These are phyloP conservation scores for Mollisia scopiformis DNA, from an alignment of 2,329 filamentous ascomycete species.

Conservation along the genomic window DNA sequence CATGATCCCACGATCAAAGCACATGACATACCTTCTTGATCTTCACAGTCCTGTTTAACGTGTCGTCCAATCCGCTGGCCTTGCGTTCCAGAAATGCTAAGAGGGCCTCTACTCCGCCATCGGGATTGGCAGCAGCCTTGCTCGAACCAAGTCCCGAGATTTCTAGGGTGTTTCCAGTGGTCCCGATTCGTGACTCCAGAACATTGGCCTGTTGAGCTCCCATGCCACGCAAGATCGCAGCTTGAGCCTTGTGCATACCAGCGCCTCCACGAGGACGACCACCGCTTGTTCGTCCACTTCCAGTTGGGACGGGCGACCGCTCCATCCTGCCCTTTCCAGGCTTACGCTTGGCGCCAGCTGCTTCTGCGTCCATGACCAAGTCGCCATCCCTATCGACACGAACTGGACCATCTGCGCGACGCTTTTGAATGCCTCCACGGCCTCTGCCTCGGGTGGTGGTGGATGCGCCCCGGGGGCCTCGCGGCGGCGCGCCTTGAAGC, in stretches of 20 bases:
- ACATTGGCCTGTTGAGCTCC: constrained; percentile 36
- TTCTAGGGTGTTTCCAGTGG: constrained; percentile 34
- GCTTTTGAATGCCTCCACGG: constrained; percentile 55
- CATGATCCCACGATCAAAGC: constrained; percentile 46
- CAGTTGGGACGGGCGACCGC: constrained; percentile 18
- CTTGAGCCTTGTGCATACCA: constrained; percentile 28
- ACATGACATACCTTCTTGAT: constrained; percentile 77
- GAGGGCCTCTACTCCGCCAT: constrained; percentile 67
- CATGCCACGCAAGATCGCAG: constrained; percentile 42
- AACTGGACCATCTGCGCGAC: constrained; percentile 39
- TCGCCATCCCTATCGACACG: constrained; percentile 64
- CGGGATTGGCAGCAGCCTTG: constrained; percentile 67
- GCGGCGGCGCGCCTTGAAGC: constrained; percentile 23
- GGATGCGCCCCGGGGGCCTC: constrained; percentile 31
- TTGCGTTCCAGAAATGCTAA: constrained; percentile 74
- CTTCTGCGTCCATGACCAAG: constrained; percentile 56
- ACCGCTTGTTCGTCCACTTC: constrained; percentile 34
- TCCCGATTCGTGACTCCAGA: constrained; percentile 31
- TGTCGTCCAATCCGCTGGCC: constrained; percentile 55
- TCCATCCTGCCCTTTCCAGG: constrained; percentile 32
- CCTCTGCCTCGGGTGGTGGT: constrained; percentile 32
- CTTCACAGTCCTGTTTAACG: constrained; percentile 52
- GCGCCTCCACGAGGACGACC: constrained; percentile 34
- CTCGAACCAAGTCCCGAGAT: constrained; percentile 68
- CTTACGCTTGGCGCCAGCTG: constrained; percentile 29